Evolutionary conservation across 495 filamentous ascomycete genomes (phyloP).

Genomic region (Hypoxylon cercidicola): DNA sequence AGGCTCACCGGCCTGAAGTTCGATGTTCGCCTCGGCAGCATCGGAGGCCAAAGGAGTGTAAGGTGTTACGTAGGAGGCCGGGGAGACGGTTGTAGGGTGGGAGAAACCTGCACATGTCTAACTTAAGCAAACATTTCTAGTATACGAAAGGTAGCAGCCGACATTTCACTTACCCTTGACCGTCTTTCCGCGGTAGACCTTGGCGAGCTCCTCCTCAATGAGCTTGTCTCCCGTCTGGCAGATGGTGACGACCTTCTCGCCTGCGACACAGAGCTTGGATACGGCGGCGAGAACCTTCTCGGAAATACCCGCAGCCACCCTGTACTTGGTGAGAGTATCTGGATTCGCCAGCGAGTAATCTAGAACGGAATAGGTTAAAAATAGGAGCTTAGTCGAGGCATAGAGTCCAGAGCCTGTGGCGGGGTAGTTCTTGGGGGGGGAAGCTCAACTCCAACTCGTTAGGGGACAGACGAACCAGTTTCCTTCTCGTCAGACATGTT

Average conservation of each 20-base stretch:
- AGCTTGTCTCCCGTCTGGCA: constrained; percentile 96
- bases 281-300: constrained; percentile 93
- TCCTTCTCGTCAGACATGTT: constrained; percentile 43
- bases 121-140: constrained; percentile 32
- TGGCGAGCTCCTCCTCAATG: constrained; percentile 89
- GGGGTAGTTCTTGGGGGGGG: constrained; percentile 31
- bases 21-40: constrained; percentile 78
- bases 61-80: constrained; percentile 92
- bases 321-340: constrained; percentile 98
- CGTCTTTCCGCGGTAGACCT: constrained; percentile 99
- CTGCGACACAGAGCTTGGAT: constrained; percentile 80
- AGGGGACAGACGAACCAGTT: constrained; percentile 31
- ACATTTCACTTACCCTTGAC: constrained; percentile 77
- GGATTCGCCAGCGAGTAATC: constrained; percentile 97
- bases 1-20: constrained; percentile 83
- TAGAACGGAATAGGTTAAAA: constrained; percentile 45
- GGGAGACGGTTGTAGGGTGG: constrained; percentile 96
- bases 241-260: constrained; percentile 88
- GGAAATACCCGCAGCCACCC: constrained; percentile 92
- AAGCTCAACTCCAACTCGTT: constrained; percentile 14
- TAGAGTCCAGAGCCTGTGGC: constrained; percentile 15
- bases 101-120: constrained; percentile 70
- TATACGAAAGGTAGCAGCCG: constrained; percentile 4
- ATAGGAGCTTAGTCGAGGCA: constrained; percentile 10
- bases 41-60: constrained; percentile 93